Base-by-base conservation (phyloP, 768 basidiomycete species). In the Gelatoporia subvermispora region DNA sequence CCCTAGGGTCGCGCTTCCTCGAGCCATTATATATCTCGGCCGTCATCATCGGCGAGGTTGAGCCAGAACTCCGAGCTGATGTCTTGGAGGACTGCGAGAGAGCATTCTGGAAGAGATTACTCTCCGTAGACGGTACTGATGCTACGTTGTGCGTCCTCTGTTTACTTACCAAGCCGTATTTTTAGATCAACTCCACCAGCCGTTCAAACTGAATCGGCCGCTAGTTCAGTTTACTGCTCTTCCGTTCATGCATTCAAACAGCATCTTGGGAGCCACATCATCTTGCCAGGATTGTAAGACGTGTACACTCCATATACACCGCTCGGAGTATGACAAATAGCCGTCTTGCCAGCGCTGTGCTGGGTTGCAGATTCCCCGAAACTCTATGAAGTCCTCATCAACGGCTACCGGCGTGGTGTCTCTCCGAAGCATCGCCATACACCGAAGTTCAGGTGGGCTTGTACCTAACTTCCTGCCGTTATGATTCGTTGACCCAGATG, bases 281-380 rank as follows among this genome's bases (percentile, higher is more conserved):
- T 82, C 84, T 0, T 87, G 80, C 55, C 85, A 87, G 53, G 88
- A 92, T 66, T 82, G 88, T 88, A 56, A n/a, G n/a, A n/a, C n/a
- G n/a, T n/a, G n/a, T 41, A 72, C 54, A 16, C 18, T 4, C 4
- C 34, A 20, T 16, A 4, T 35, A 37, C 20, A 11, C 22, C 40
- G 38, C 42, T 41, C 10, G 35, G 43, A 31, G 25, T 40, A 38
- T 37, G 46, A 23, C 43, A 42, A 56, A 43, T 13, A 50, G 43
- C 17, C 37, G 1, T 23, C 22, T 24, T 44, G 23, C 37, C 60
- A 90, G 89, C 87, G 0, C 63, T 92, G 9, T 87, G 79, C 47
- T 93, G 84, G 83, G 67, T 79, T 2, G 76, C 81, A 13, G 80
- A 80, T 41, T 69, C 73, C 0, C 46, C 58, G 2, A 53, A 57